These are phyloP conservation scores for Dichotomopilus funicola DNA, from an alignment of 2,329 filamentous ascomycete species.

Conservation along the genomic window DNA sequence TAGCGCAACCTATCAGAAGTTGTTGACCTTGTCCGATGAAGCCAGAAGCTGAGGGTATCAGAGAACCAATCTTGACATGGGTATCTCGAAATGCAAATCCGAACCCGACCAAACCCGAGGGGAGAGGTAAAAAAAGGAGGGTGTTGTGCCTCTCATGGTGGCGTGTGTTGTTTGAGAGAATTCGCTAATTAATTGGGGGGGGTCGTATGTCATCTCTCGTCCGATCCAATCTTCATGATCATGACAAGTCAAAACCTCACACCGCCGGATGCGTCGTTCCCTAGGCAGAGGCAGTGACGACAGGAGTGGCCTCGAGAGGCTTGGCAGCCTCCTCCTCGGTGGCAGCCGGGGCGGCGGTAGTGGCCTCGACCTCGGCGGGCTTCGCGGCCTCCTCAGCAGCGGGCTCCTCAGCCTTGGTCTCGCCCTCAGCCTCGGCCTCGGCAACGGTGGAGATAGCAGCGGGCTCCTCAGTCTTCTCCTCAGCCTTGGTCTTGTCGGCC, in stretches of 20 bases:
- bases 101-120: constrained; percentile 38
- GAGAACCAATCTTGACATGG: constrained; percentile 44
- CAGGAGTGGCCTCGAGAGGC: constrained; percentile 38
- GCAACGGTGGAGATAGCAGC: constrained; percentile 30
- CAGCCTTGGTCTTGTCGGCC: constrained; percentile 30
- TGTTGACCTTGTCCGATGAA: neutral
- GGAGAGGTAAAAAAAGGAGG: constrained; percentile 13
- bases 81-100: constrained; percentile 55
- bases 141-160: constrained; percentile 10
- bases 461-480: constrained; percentile 40
- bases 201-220: constrained; percentile 16
- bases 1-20: neutral
- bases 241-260: constrained; percentile 15
- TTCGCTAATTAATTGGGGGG: constrained; percentile 22
- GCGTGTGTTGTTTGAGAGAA: constrained; percentile 18
- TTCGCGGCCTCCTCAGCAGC: constrained; percentile 31
- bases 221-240: constrained; percentile 19
- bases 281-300: constrained; percentile 48
- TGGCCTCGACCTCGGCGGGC: constrained; percentile 27
- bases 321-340: constrained; percentile 31
- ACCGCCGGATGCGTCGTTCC: constrained; percentile 16
- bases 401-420: constrained; percentile 19
- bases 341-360: constrained; percentile 18
- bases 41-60: constrained; percentile 25
- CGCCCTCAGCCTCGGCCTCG: constrained; percentile 30